Percentiles rank a stretch among this genome's conserved stretches.
Evolutionary conservation across 306 rosid species (phyloP).

Genomic region (Trifolium fragiferum): DNA sequence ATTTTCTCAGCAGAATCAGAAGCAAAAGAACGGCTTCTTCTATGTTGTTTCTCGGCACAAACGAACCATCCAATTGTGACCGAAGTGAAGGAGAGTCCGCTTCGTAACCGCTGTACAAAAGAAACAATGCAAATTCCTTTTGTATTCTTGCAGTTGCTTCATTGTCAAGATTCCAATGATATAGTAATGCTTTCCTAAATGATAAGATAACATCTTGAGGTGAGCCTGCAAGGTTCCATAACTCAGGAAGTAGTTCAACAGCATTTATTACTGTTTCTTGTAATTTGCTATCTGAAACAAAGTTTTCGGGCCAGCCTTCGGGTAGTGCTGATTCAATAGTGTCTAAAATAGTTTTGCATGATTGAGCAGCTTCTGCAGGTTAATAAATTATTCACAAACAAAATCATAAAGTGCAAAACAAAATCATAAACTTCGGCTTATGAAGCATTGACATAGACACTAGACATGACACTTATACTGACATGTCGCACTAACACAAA

Average conservation of each 20-base stretch:
- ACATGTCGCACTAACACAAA: neutral
- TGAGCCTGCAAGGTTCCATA: conserved; percentile 75
- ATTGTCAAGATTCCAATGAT: conserved; percentile 70
- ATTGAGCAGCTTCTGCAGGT: conserved; percentile 82
- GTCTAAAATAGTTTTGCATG: conserved; percentile 82
- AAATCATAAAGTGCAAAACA: neutral
- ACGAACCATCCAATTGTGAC: conserved; percentile 78
- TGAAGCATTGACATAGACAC: neutral
- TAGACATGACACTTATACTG: neutral
- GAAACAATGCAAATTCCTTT: conserved; percentile 84
- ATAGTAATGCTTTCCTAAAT: conserved; percentile 75
- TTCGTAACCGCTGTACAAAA: conserved; percentile 85
- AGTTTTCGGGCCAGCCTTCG: conserved; percentile 74
- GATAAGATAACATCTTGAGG: conserved; percentile 77
- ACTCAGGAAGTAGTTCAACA: conserved; percentile 84
- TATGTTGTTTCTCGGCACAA: conserved; percentile 81
- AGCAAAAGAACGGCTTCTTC: conserved; percentile 92
- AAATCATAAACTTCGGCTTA: neutral
- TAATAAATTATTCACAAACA: conserved; percentile 22
- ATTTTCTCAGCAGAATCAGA: conserved; percentile 64
- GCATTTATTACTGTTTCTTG: conserved; percentile 68
- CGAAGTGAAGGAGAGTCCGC: conserved; percentile 83
- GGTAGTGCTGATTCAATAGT: conserved; percentile 87
- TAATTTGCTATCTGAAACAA: conserved; percentile 69
- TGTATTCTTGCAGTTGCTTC: conserved; percentile 68